A percentile compares a stretch with the other conserved stretches of the same genome.
Conservation (phyloP, 75 land plant species). For the Selaginella tamariscina region DNA sequence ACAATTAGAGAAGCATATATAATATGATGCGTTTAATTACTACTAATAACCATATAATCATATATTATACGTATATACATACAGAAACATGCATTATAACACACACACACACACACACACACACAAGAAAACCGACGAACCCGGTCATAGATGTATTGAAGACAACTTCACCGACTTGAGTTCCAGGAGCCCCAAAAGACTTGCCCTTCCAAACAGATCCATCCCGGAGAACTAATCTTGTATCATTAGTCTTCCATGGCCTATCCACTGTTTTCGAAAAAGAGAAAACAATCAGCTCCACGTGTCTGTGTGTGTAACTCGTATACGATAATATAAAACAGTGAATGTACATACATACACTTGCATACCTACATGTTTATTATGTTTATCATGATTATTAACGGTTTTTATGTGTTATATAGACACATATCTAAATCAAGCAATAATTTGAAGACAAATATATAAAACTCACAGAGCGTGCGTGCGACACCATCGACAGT, state of each 20-base stretch:
- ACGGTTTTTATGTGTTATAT: too few species aligned
- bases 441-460: too few species aligned
- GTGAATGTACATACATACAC: too few species aligned
- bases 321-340: too few species aligned
- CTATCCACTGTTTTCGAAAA: slow-evolving; percentile 40
- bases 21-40: not conserved
- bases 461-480: too few species aligned
- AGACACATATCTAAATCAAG: too few species aligned
- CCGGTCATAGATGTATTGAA: slow-evolving; percentile 91
- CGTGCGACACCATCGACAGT: too few species aligned
- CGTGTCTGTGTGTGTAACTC: too few species aligned
- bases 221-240: slow-evolving; percentile 80
- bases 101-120: not conserved
- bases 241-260: slow-evolving; percentile 67
- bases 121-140: slow-evolving; percentile 18
- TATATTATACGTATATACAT: not conserved
- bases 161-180: slow-evolving; percentile 95
- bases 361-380: too few species aligned
- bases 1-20: not conserved
- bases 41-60: not conserved
- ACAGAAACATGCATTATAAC: not conserved
- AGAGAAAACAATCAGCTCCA: too few species aligned
- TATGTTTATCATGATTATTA: too few species aligned
- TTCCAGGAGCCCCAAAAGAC: slow-evolving; percentile 84
- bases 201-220: slow-evolving; percentile 83